These are phyloP conservation scores for Nigrospora sphaerica DNA, from an alignment of 2,329 filamentous ascomycete species.

Conservation along the genomic window DNA sequence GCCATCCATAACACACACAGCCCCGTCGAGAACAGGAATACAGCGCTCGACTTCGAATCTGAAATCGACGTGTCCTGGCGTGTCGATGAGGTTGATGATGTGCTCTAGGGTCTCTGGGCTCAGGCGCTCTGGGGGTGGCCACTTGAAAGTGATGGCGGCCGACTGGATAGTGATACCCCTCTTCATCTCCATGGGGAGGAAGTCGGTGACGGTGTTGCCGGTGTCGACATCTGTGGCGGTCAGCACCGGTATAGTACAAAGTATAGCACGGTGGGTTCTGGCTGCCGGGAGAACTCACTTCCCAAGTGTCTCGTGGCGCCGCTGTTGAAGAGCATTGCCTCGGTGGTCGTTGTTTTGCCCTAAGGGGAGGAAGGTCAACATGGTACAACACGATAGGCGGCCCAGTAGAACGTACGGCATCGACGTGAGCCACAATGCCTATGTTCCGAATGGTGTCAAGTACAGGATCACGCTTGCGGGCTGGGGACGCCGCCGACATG, in stretches of 20 bases:
- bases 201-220: slow-evolving; percentile 95
- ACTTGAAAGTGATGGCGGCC: slow-evolving; percentile 89
- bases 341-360: slow-evolving; percentile 96
- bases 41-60: slow-evolving; percentile 94
- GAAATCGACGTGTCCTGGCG: slow-evolving; percentile 94
- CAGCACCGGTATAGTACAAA: neutral
- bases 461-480: slow-evolving; percentile 21
- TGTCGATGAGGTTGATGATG: slow-evolving; percentile 88
- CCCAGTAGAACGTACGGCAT: slow-evolving; percentile 54
- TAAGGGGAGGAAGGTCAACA: slow-evolving; percentile 13
- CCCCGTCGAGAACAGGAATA: slow-evolving; percentile 78
- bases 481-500: slow-evolving; percentile 8
- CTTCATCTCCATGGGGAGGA: slow-evolving; percentile 84
- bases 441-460: slow-evolving; percentile 78
- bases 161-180: slow-evolving; percentile 97
- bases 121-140: slow-evolving; percentile 53
- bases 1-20: slow-evolving; percentile 87
- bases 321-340: slow-evolving; percentile 98
- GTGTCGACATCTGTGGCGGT: slow-evolving; percentile 70
- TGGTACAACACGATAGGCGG: neutral
- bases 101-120: slow-evolving; percentile 9
- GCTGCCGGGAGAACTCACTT: slow-evolving; percentile 31
- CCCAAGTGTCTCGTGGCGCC: slow-evolving; percentile 83
- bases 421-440: slow-evolving; percentile 97
- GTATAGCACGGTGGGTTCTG: neutral